These are phyloP conservation scores for Rhodotorula taiwanensis DNA, from an alignment of 768 basidiomycete species.

Conservation along the genomic window DNA sequence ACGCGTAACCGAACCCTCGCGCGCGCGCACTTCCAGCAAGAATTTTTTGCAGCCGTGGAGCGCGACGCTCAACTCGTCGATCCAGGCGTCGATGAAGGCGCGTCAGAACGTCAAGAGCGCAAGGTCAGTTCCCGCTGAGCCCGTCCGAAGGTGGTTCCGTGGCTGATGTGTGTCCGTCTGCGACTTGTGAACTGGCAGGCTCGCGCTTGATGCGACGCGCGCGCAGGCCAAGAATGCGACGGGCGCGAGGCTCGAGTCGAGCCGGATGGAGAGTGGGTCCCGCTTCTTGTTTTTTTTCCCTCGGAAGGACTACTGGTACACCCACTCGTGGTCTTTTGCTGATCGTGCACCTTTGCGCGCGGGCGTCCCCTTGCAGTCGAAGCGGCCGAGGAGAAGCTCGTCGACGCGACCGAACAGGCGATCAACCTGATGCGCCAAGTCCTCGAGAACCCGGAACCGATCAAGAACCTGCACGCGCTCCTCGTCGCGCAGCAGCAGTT, in stretches of 20 bases:
- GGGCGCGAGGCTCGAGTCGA: slow-evolving; percentile 71
- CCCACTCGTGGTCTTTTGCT: not conserved
- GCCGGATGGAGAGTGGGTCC: slow-evolving; percentile 48
- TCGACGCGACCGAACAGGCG: slow-evolving; percentile 87
- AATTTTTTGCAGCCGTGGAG: slow-evolving; percentile 78
- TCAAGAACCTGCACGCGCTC: slow-evolving; percentile 88
- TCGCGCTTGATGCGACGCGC: slow-evolving; percentile 50
- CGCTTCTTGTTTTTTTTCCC: not conserved
- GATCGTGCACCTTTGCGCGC: not conserved
- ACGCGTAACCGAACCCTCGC: too few relatives aligned
- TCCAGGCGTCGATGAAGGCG: slow-evolving; percentile 87
- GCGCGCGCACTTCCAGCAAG: slow-evolving; percentile 21
- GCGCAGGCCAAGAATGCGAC: slow-evolving; percentile 60
- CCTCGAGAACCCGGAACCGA: slow-evolving; percentile 91
- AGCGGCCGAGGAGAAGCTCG: slow-evolving; percentile 69
- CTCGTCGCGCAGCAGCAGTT: slow-evolving; percentile 68
- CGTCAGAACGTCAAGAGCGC: slow-evolving; percentile 48
- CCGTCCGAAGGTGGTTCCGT: too few relatives aligned
- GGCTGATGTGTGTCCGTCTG: too few relatives aligned
- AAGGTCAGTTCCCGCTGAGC: not conserved
- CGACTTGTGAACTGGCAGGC: not conserved
- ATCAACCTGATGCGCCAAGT: slow-evolving; percentile 54
- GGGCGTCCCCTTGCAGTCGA: slow-evolving; percentile 41
- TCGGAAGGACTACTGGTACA: not conserved
- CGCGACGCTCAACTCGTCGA: slow-evolving; percentile 70